A percentile compares a stretch with the other conserved stretches of the same genome.
These are phyloP conservation scores for Fomes fomentarius DNA, from an alignment of 1,284 basidiomycete species.

Conservation along the genomic window DNA sequence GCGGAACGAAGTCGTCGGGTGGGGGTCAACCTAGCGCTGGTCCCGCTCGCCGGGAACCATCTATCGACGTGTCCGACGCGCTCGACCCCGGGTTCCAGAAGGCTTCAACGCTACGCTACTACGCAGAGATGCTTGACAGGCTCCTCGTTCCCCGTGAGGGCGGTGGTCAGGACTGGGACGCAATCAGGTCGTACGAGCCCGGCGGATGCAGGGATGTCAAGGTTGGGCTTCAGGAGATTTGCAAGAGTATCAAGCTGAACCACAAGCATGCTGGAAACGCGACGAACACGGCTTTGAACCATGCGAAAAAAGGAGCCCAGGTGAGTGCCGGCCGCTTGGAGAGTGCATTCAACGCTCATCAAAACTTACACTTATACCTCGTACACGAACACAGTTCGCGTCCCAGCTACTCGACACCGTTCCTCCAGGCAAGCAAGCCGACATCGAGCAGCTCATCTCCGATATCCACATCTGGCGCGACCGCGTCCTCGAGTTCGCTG, in stretches of 20 bases:
- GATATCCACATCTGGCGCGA: constrained; percentile 7
- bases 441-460: not conserved
- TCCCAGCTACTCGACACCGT: not conserved
- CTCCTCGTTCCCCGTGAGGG: not conserved
- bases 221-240: constrained; percentile 8
- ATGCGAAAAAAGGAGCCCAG: not conserved
- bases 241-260: not conserved
- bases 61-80: not conserved
- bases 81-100: constrained; percentile 6
- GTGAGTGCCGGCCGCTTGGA: not conserved
- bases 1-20: not conserved
- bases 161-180: constrained; percentile 7
- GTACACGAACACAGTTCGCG: too few species aligned
- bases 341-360: too few species aligned
- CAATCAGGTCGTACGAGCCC: not conserved
- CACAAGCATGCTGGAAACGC: not conserved
- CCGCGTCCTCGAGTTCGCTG: constrained; percentile 3
- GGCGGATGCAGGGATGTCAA: constrained; percentile 1
- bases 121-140: constrained; percentile 8
- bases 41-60: not conserved
- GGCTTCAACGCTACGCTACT: constrained; percentile 2
- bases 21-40: not conserved
- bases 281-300: not conserved
- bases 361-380: too few species aligned
- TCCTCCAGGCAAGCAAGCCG: not conserved